A percentile compares a stretch with the other conserved stretches of the same genome.
phyloP scores from a whole-genome alignment of 495 filamentous ascomycete genomes.

The Wilcoxina mikolae region DNA sequence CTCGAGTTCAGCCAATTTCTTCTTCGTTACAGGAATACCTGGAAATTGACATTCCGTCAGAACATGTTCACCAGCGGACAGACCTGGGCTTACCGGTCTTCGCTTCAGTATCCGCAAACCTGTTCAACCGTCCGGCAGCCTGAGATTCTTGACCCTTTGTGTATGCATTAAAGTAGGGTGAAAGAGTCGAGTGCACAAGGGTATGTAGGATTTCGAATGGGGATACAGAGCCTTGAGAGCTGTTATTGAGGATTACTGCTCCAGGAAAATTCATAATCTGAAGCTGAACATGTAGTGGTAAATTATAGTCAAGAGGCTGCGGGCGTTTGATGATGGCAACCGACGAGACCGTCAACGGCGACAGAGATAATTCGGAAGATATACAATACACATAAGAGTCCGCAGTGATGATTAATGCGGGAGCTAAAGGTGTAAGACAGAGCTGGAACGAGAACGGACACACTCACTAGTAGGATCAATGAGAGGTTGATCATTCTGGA shows the following conservation, averaged over 20 bases:
- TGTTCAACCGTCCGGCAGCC: conserved; percentile 44
- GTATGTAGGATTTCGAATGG: conserved; percentile 84
- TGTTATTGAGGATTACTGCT: conserved; percentile 46
- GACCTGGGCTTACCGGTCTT: conserved; percentile 41
- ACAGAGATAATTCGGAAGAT: conserved; percentile 63
- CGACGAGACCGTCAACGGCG: conserved; percentile 62
- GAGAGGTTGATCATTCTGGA: conserved; percentile 35
- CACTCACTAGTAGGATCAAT: conserved; percentile 24
- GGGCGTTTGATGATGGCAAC: conserved; percentile 83
- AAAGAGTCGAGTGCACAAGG: conserved; percentile 70
- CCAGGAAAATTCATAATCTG: conserved; percentile 86
- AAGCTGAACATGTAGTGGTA: conserved; percentile 70
- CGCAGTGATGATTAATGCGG: neutral
- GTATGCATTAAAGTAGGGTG: conserved; percentile 89
- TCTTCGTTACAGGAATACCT: conserved; percentile 90
- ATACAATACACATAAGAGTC: conserved; percentile 56
- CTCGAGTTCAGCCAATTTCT: conserved; percentile 85
- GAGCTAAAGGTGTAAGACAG: neutral
- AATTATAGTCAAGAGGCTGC: conserved; percentile 61
- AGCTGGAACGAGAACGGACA: neutral
- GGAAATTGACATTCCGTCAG: neutral
- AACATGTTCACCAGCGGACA: neutral
- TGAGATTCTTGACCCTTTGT: conserved; percentile 64
- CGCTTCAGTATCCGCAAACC: conserved; percentile 53
- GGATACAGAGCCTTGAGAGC: conserved; percentile 52